A percentile compares a stretch with the other conserved stretches of the same genome.
Conservation (phyloP, 2,329 filamentous ascomycete genomes). For the Cladosporium colombiae region DNA sequence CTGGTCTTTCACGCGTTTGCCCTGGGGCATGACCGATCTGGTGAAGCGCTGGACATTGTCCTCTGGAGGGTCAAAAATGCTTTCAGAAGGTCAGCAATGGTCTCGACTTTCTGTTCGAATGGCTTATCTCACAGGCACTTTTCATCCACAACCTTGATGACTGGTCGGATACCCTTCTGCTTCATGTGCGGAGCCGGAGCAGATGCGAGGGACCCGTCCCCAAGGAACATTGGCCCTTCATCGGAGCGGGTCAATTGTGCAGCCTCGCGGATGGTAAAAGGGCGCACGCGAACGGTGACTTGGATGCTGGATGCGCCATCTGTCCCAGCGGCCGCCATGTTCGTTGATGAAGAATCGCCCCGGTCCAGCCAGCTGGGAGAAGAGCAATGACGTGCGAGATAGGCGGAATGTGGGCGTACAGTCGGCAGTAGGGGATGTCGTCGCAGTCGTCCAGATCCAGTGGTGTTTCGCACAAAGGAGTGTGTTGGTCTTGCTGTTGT, state of each 20-base stretch:
- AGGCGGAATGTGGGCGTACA: background rate
- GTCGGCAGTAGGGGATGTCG: background rate
- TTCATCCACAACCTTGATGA: conserved; percentile 96
- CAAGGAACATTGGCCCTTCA: conserved; percentile 88
- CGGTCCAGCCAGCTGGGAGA: conserved; percentile 6
- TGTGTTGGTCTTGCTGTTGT: conserved; percentile 7
- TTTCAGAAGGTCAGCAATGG: conserved; percentile 42
- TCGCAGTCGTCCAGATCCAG: background rate
- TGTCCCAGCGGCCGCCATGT: conserved; percentile 11
- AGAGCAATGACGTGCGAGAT: background rate
- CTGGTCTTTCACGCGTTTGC: conserved; percentile 95
- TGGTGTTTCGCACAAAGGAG: background rate
- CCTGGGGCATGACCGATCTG: conserved; percentile 71
- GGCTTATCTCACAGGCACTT: conserved; percentile 76
- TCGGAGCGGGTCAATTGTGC: conserved; percentile 81
- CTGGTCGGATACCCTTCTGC: conserved; percentile 81
- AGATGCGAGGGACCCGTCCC: conserved; percentile 91
- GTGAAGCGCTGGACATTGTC: conserved; percentile 89
- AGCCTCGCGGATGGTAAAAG: conserved; percentile 84
- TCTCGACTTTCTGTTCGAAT: background rate
- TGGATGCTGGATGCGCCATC: conserved; percentile 53
- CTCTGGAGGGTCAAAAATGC: conserved; percentile 95
- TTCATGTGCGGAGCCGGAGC: conserved; percentile 74
- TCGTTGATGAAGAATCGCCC: background rate
- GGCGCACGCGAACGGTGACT: conserved; percentile 61